Evolutionary conservation across 441 rosid species (phyloP).

Genomic region (Omphalea diandra): DNA sequence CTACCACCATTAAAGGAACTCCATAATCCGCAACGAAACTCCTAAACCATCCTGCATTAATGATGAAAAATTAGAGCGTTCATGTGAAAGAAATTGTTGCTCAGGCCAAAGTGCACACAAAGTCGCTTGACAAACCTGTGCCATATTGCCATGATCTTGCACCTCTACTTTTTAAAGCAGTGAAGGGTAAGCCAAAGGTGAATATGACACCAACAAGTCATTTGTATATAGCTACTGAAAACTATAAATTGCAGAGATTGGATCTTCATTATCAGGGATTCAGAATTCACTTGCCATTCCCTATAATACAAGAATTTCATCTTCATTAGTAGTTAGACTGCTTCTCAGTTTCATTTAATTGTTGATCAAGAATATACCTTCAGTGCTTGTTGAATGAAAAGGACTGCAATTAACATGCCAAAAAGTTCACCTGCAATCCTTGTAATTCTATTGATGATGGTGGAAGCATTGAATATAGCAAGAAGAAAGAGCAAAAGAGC

Average conservation of each 20-base stretch:
- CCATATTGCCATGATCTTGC: slow-evolving; percentile 83
- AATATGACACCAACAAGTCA: slow-evolving; percentile 55
- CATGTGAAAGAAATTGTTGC: no score
- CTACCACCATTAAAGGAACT: slow-evolving; percentile 80
- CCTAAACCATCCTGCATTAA: slow-evolving; percentile 61
- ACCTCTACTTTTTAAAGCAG: slow-evolving; percentile 61
- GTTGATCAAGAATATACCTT: slow-evolving; percentile 24
- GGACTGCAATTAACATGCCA: slow-evolving; percentile 48
- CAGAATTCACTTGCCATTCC: slow-evolving; percentile 39
- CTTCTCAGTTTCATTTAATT: neutral
- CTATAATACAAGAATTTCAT: slow-evolving; percentile 17
- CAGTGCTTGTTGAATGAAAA: slow-evolving; percentile 43
- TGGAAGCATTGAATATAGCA: slow-evolving; percentile 42
- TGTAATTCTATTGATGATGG: slow-evolving; percentile 36
- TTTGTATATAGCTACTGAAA: slow-evolving; percentile 42
- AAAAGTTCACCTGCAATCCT: slow-evolving; percentile 47
- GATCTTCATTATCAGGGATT: slow-evolving; percentile 31
- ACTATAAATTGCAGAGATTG: slow-evolving; percentile 22
- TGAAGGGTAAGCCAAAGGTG: slow-evolving; percentile 63
- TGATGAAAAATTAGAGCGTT: no score
- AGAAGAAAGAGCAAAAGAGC: slow-evolving; percentile 37
- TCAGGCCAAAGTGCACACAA: no score
- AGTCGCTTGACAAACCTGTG: no score
- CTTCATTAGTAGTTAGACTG: neutral
- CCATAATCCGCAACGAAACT: slow-evolving; percentile 78